These are phyloP conservation scores for Corchorus olitorius DNA, from an alignment of 345 rosid genomes.

Conservation along the genomic window DNA sequence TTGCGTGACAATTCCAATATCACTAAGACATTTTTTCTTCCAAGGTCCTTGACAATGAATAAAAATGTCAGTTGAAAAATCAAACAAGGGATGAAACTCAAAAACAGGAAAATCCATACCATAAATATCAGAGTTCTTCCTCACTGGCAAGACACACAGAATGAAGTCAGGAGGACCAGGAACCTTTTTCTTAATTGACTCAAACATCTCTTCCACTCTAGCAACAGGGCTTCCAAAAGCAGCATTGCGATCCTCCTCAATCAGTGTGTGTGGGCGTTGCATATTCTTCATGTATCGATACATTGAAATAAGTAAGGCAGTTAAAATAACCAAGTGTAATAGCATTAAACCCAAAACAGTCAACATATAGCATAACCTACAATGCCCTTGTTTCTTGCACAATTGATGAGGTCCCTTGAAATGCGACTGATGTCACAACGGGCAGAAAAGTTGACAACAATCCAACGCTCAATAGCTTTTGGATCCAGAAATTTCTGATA, in stretches of 20 bases:
- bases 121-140: constrained; percentile 79
- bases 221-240: constrained; percentile 51
- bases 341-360: constrained; percentile 20
- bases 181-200: constrained; percentile 55
- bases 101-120: constrained; percentile 44
- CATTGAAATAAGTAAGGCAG: constrained; percentile 5
- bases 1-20: constrained; percentile 75
- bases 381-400: constrained; percentile 83
- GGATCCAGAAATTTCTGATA: constrained; percentile 63
- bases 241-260: constrained; percentile 70
- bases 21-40: constrained; percentile 76
- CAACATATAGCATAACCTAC: constrained; percentile 45
- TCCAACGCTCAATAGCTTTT: constrained; percentile 57
- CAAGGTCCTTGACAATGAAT: constrained; percentile 66
- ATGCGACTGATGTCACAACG: constrained; percentile 73
- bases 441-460: constrained; percentile 85
- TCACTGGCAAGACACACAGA: constrained; percentile 78
- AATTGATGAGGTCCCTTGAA: constrained; percentile 70
- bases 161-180: constrained; percentile 60
- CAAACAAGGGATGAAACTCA: background rate
- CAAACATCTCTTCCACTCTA: constrained; percentile 84
- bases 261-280: constrained; percentile 67
- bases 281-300: constrained; percentile 47
- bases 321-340: background rate
- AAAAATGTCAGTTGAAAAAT: constrained; percentile 21